Base-by-base conservation (phyloP, 805 yeast genomes). In the Yarrowia sp. region DNA sequence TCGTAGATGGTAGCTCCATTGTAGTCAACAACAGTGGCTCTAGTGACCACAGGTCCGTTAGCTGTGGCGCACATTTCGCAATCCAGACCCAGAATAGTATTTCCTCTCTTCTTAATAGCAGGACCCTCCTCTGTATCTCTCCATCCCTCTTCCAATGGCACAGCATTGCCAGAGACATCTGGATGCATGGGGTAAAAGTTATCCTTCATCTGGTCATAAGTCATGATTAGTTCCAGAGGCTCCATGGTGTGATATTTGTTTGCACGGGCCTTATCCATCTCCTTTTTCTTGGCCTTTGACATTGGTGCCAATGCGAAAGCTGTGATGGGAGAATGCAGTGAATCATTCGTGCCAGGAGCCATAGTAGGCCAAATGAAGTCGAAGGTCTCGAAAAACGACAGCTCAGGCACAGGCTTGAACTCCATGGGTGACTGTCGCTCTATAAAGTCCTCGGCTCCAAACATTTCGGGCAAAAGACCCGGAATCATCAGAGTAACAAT, bases 41-140 rank as follows among this genome's bases (percentile, higher is more conserved):
- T 81, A 0, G 98, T 86, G 47, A 94, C 79, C 0, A 86, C 96
- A 49, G 83, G 82, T 0, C 92, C 92, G 1, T 73, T 70, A 0
- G 79, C 84, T 0, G 93, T 78, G 68, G 82, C 78, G 75, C 97
- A 92, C 92, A 94, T 95, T 78, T 94, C 99, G 80, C 99, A 95
- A 78, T 94, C 99, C 19, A 95, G 71, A 0, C 96, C 95, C 78
- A 85, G 91, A 0, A 89, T 85, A 68, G 82, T 42, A 66, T 34
- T 86, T 0, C 89, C 83, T 0, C 87, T 88, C 10, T 81, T 86
- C 70, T 85, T 87, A 0, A 83, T 84, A 69, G 63, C 20, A 3
- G 60, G 55, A 2, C 86, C 84, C 0, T 74, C 67, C 14, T 46
- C 71, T 0, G 96, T 89, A 50, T 85, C 85, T 1, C 79, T 82